phyloP scores from a whole-genome alignment of 179 eudicot species.

The Silene noctiflora region DNA sequence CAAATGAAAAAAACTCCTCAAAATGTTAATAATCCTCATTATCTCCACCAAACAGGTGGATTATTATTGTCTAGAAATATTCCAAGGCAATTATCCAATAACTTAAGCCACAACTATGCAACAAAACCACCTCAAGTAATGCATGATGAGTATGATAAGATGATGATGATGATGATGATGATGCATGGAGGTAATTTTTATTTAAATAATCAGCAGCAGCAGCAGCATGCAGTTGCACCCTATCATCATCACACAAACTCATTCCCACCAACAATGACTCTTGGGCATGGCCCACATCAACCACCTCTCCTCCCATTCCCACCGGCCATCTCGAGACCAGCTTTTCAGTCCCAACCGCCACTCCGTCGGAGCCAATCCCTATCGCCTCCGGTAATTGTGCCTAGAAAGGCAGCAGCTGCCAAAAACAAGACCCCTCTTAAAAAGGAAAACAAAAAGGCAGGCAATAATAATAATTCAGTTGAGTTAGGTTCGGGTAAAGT shows the following conservation, averaged over 20 bases:
- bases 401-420: slow-evolving; percentile 3
- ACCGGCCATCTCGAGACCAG: background rate
- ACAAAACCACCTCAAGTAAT: slow-evolving; percentile 4
- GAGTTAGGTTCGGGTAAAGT: too few relatives aligned
- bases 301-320: slow-evolving; percentile 40
- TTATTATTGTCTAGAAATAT: too few relatives aligned
- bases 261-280: slow-evolving; percentile 9
- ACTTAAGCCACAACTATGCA: background rate
- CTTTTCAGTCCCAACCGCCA: slow-evolving; percentile 16
- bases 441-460: background rate
- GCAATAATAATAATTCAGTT: background rate
- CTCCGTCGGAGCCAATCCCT: background rate
- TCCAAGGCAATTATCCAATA: background rate
- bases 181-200: slow-evolving; percentile 22
- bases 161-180: background rate
- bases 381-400: background rate
- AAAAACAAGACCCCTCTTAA: background rate
- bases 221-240: background rate
- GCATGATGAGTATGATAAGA: background rate
- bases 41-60: too few relatives aligned
- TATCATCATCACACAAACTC: slow-evolving; percentile 4
- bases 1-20: slow-evolving; percentile 9
- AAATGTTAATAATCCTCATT: too few relatives aligned
- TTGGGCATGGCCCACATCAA: slow-evolving; percentile 19
- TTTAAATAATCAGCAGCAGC: slow-evolving; percentile 8